Evolutionary conservation across 2,329 filamentous ascomycete genomes (phyloP).

Genomic region (Epichloe sylvatica): DNA sequence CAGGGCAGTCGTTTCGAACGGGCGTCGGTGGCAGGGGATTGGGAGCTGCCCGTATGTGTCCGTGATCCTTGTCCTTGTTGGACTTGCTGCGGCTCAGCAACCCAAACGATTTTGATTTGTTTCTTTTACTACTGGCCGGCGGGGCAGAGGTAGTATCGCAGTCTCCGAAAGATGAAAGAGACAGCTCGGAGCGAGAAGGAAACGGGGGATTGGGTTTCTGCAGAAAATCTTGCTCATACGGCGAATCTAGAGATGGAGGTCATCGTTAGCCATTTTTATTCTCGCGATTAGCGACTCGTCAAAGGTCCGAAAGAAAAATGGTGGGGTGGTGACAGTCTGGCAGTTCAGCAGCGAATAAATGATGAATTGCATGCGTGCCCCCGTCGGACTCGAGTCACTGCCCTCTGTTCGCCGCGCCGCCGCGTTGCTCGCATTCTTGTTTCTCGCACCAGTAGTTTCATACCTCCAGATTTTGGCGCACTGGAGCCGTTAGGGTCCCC

Average conservation of each 20-base stretch:
- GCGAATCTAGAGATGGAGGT: constrained; percentile 10
- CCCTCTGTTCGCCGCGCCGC: not conserved
- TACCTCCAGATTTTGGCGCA: constrained; percentile 20
- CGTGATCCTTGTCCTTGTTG: constrained; percentile 34
- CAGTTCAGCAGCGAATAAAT: not conserved
- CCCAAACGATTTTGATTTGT: constrained; percentile 41
- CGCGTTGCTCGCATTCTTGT: not conserved
- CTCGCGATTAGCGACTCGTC: not conserved
- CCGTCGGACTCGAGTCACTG: not conserved
- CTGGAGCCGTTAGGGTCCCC: constrained; percentile 21
- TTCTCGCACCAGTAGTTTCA: constrained; percentile 6
- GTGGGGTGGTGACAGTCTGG: not conserved
- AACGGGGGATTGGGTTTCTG: constrained; percentile 27
- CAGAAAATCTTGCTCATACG: constrained; percentile 18
- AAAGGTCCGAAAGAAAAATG: not conserved
- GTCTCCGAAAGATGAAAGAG: constrained; percentile 35
- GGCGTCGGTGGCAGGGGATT: constrained; percentile 10
- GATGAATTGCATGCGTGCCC: not conserved
- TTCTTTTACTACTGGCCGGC: constrained; percentile 27
- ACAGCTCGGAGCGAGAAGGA: constrained; percentile 38
- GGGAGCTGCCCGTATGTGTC: constrained; percentile 24
- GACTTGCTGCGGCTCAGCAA: constrained; percentile 39
- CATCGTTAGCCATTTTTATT: not conserved
- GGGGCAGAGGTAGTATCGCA: constrained; percentile 25
- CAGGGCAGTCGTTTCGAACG: constrained; percentile 16